Evolutionary conservation across 495 filamentous ascomycete species (phyloP).

Genomic region (Neurospora sp.): DNA sequence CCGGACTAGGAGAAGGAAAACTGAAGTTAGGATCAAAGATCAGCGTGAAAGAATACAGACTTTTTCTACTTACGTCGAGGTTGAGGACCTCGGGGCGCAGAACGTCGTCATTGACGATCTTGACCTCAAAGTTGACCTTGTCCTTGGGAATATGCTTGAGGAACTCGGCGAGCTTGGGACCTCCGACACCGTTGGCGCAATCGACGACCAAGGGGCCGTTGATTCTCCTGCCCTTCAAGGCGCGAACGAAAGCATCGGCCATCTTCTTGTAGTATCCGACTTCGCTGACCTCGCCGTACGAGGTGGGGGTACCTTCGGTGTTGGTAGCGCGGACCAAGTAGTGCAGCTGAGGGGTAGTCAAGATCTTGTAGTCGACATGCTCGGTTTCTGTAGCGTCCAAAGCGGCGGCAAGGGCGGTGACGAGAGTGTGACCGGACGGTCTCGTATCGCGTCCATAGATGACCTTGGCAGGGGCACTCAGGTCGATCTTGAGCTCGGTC

Average conservation of each 20-base stretch:
- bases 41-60: neutral
- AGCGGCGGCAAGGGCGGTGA: constrained; percentile 63
- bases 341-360: constrained; percentile 94
- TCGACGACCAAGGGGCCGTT: constrained; percentile 71
- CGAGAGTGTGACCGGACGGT: constrained; percentile 77
- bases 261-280: constrained; percentile 93
- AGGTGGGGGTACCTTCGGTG: constrained; percentile 67
- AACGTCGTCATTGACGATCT: constrained; percentile 84
- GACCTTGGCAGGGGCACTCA: constrained; percentile 60
- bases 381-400: constrained; percentile 64
- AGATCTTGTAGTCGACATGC: constrained; percentile 68
- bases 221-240: constrained; percentile 64
- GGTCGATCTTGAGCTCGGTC: constrained; percentile 62
- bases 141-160: constrained; percentile 67
- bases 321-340: constrained; percentile 94
- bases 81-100: constrained; percentile 82
- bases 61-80: constrained; percentile 51
- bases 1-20: constrained; percentile 54
- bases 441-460: constrained; percentile 90
- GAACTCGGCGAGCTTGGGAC: constrained; percentile 79
- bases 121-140: constrained; percentile 64
- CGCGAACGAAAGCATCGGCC: constrained; percentile 63
- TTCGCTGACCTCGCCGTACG: constrained; percentile 83
- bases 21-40: neutral
- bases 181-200: constrained; percentile 94